A percentile compares a stretch with the other conserved stretches of the same genome.
Conservation (phyloP, 148 eudicot species). For the Persicaria tinctoria region DNA sequence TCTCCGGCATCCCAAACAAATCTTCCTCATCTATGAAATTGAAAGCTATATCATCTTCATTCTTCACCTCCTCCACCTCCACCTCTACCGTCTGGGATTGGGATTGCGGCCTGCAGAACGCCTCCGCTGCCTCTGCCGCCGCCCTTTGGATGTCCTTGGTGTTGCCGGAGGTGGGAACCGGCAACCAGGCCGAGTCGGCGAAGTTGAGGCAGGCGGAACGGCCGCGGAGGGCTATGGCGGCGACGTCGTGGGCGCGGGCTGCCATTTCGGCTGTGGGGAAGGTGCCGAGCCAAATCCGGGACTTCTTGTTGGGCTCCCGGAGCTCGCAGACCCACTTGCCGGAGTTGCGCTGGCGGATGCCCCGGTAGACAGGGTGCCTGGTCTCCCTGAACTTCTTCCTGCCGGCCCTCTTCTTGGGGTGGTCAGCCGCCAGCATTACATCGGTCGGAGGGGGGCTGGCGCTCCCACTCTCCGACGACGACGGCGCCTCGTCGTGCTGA, state of each 20-base stretch:
- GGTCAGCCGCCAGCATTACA: constrained; percentile 36
- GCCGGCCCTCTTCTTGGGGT: constrained; percentile 69
- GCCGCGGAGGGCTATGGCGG: constrained; percentile 59
- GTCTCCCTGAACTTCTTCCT: constrained; percentile 73
- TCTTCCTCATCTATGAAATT: constrained; percentile 46
- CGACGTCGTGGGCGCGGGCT: constrained; percentile 84
- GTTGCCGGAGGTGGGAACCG: constrained; percentile 33
- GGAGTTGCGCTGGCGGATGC: constrained; percentile 50
- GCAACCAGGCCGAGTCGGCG: constrained; percentile 63
- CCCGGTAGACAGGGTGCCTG: constrained; percentile 75
- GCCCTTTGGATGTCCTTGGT: constrained; percentile 60
- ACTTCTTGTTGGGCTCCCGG: constrained; percentile 70
- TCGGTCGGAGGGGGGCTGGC: background rate
- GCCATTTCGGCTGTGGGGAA: constrained; percentile 80
- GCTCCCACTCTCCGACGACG: background rate
- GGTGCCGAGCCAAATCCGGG: constrained; percentile 79
- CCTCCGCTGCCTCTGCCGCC: constrained; percentile 59
- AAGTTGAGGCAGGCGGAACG: constrained; percentile 56
- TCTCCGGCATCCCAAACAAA: constrained; percentile 40
- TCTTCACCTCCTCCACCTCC: background rate
- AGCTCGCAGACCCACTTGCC: constrained; percentile 88
- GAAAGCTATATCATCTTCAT: constrained; percentile 12
- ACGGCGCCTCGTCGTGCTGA: background rate
- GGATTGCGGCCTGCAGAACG: constrained; percentile 19
- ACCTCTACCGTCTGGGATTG: background rate